These are phyloP conservation scores for Ustilago hordei DNA, from an alignment of 1,284 basidiomycete genomes.

Conservation along the genomic window DNA sequence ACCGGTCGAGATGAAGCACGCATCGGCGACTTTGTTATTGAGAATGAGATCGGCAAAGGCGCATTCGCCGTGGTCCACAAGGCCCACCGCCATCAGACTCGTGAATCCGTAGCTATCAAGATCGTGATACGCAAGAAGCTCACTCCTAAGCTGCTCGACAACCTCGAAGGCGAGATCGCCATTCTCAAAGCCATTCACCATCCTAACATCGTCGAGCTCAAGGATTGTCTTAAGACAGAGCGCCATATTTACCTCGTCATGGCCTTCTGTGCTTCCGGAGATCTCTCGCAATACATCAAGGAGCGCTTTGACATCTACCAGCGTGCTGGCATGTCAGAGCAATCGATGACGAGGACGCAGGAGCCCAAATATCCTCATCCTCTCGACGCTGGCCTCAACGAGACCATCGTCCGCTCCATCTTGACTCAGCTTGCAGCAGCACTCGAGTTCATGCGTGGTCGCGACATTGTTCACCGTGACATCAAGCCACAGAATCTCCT, in stretches of 20 bases:
- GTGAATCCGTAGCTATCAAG: slow-evolving; percentile 85
- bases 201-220: slow-evolving; percentile 89
- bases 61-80: slow-evolving; percentile 97
- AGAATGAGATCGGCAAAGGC: slow-evolving; percentile 76
- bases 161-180: slow-evolving; percentile 95
- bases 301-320: slow-evolving; percentile 56
- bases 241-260: slow-evolving; percentile 96
- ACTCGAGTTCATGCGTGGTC: slow-evolving; percentile 87
- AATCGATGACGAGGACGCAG: slow-evolving; percentile 24
- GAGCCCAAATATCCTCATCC: slow-evolving; percentile 85
- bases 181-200: slow-evolving; percentile 95
- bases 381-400: slow-evolving; percentile 86
- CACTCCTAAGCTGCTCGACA: slow-evolving; percentile 92
- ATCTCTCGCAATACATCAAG: slow-evolving; percentile 92
- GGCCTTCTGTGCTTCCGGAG: slow-evolving; percentile 95
- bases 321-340: slow-evolving; percentile 29
- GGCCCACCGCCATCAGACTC: slow-evolving; percentile 74
- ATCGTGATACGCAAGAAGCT: slow-evolving; percentile 90
- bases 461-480: slow-evolving; percentile 94
- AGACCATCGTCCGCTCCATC: slow-evolving; percentile 91
- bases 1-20: slow-evolving; percentile 45
- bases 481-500: slow-evolving; percentile 98
- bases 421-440: slow-evolving; percentile 94
- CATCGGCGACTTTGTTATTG: slow-evolving; percentile 73
- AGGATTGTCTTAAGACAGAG: slow-evolving; percentile 93